Conservation (phyloP, 805 yeast species). For the Candida taoyuanica region DNA sequence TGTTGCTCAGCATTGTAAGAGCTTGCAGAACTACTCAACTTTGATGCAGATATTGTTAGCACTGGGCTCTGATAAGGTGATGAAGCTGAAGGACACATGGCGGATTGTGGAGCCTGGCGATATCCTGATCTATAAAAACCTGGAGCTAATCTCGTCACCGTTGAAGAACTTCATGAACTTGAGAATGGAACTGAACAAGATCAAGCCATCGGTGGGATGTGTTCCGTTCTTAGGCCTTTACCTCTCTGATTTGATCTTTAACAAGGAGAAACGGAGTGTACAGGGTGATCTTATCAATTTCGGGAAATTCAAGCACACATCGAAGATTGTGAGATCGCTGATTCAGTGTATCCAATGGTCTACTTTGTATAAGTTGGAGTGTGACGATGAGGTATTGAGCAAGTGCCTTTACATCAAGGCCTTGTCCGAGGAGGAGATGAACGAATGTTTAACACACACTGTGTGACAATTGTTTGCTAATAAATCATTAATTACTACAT, state of each 20-base stretch:
- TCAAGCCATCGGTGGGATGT: constrained; percentile 67
- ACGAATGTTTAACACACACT: constrained; percentile 28
- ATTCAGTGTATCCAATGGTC: constrained; percentile 87
- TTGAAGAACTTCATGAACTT: constrained; percentile 65
- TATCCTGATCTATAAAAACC: constrained; percentile 54
- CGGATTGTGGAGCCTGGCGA: constrained; percentile 67
- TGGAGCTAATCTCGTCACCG: constrained; percentile 73
- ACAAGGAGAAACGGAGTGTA: constrained; percentile 37
- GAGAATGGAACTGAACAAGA: constrained; percentile 55
- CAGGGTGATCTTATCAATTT: constrained; percentile 52
- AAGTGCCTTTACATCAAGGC: constrained; percentile 80
- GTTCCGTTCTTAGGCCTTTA: constrained; percentile 89
- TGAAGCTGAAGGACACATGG: constrained; percentile 69
- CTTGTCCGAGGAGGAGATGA: constrained; percentile 69
- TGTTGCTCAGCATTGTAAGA: constrained; percentile 69
- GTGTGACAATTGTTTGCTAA: not conserved
- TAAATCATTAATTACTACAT: not conserved
- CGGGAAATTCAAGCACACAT: constrained; percentile 69
- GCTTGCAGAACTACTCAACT: constrained; percentile 78
- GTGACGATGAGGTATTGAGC: constrained; percentile 63
- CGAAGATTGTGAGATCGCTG: constrained; percentile 70
- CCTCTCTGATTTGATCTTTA: constrained; percentile 74
- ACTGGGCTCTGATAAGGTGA: constrained; percentile 60
- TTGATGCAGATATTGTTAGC: constrained; percentile 85
- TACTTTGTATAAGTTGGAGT: constrained; percentile 51